Evolutionary conservation across 352 stramenopile genomes (phyloP), one percentile per base, ranked within the genome.

Genomic region (Halophytophthora batemanensis): DNA sequence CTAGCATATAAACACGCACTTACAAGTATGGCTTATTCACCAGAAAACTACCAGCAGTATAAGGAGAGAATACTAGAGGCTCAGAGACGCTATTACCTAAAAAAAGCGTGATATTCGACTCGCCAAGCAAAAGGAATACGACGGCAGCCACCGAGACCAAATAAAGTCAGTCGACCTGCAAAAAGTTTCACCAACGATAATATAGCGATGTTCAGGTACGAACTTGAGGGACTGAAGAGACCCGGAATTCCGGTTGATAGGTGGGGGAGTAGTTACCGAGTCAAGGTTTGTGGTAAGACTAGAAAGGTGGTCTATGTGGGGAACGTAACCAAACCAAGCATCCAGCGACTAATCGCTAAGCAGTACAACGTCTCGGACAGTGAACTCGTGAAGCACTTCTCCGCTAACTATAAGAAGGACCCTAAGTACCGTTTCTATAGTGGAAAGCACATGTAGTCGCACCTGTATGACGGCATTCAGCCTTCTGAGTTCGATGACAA

Each of bases 261-360:
- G 6, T 54, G 47, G 47, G 37, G 47, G 22, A 28, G 21, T 39
- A 41, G 10, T 29, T 47, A 54, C 37, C 37, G 47, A 14, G 39
- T 54, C 3, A 37, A 47, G 19, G 17, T 54, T 21, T 19, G 29
- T 23, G 23, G 23, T 45, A 45, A 40, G 28, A 40, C 18, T 12
- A 22, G 47, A 18, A 10, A 37, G 29, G 40, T 36, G n/a, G 39
- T 47, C 19, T 54, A 23, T 15, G 23, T 54, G 11, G n/a, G 37
- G 29, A 29, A 47, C 35, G 13, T 54, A 10, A 38, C 36, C 8
- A 23, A 28, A 28, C n/a, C n/a, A n/a, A 28, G 39, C 15, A 37
- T 45, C 28, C 2, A 41, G 22, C 25, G n/a, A n/a, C n/a, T 33
- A 35, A 28, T 54, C 19, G 47, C 36, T 4, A 52, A 52, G 45